phyloP scores from a whole-genome alignment of 2,329 filamentous ascomycete genomes.

The Ceratocystiopsis sp. region DNA sequence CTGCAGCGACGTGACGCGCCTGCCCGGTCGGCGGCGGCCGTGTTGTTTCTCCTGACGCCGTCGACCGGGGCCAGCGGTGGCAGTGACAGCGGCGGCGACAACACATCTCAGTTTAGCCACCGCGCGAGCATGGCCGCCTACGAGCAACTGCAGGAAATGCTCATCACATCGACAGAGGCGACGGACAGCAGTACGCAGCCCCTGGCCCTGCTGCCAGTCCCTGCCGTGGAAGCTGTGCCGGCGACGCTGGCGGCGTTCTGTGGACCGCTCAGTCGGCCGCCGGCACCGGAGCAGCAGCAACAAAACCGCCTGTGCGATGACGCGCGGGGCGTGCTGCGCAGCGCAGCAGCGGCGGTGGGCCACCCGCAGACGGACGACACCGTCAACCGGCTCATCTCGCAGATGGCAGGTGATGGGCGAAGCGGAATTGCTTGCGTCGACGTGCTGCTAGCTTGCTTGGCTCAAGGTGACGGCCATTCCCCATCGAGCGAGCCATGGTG shows the following conservation, averaged over 20 bases:
- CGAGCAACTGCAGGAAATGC: conserved; percentile 19
- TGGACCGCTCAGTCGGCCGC: conserved; percentile 11
- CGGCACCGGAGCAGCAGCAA: neutral
- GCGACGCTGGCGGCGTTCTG: conserved; percentile 22
- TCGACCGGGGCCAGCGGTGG: neutral
- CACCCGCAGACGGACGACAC: neutral
- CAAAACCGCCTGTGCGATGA: neutral
- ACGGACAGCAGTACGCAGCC: conserved; percentile 11
- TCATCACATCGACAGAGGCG: neutral
- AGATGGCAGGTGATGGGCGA: neutral
- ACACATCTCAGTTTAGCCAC: too few species aligned
- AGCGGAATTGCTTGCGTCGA: too few species aligned
- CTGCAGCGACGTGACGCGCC: conserved; percentile 13
- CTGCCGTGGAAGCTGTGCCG: conserved; percentile 18
- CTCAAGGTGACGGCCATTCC: too few species aligned
- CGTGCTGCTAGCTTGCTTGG: too few species aligned
- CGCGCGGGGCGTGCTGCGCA: neutral
- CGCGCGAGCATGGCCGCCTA: conserved; percentile 11
- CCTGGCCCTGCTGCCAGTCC: conserved; percentile 27
- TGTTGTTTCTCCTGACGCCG: conserved; percentile 24
- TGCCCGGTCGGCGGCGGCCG: conserved; percentile 12
- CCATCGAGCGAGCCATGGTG: too few species aligned
- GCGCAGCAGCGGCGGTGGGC: too few species aligned
- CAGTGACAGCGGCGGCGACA: conserved; percentile 11
- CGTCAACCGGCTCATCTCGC: neutral